Evolutionary conservation across 768 basidiomycete species (phyloP).

Genomic region (Lyophyllum semitale): DNA sequence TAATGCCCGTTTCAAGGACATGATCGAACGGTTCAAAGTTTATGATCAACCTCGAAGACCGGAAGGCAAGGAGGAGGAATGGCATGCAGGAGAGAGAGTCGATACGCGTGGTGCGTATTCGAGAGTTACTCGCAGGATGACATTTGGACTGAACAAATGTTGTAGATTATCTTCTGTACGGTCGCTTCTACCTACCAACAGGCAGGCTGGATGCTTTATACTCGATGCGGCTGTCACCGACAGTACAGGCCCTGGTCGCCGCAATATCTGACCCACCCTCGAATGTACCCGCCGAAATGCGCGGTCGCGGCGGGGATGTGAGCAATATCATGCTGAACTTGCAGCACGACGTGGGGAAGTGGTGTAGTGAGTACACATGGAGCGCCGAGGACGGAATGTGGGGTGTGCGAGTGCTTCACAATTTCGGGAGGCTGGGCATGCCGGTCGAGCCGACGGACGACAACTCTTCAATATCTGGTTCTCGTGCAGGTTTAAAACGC

Average conservation of each 20-base stretch:
- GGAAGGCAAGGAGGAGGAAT: conserved; percentile 77
- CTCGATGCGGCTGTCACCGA: conserved; percentile 77
- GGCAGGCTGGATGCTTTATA: conserved; percentile 89
- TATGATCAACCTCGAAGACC: conserved; percentile 82
- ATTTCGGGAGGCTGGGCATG: conserved; percentile 76
- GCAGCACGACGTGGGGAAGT: conserved; percentile 91
- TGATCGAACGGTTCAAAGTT: conserved; percentile 86
- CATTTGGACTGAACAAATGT: conserved; percentile 10
- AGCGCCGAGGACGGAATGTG: conserved; percentile 95
- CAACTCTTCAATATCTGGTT: conserved; percentile 18
- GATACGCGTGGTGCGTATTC: conserved; percentile 66
- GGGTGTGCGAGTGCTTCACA: conserved; percentile 85
- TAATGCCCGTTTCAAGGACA: conserved; percentile 80
- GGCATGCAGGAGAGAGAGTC: conserved; percentile 77
- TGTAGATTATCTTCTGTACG: conserved; percentile 91
- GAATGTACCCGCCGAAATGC: conserved; percentile 42
- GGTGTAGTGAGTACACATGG: conserved; percentile 93
- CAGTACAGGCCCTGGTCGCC: conserved; percentile 79
- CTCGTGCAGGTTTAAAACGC: conserved; percentile 57
- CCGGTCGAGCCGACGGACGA: conserved; percentile 35
- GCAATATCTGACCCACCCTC: conserved; percentile 83
- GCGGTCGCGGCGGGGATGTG: conserved; percentile 46
- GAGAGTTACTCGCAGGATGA: conserved; percentile 8
- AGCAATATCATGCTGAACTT: conserved; percentile 82
- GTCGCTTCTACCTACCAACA: conserved; percentile 87